Percentiles rank a stretch among this genome's conserved stretches.
These are phyloP conservation scores for Clarireedia paspali DNA, from an alignment of 2,329 filamentous ascomycete genomes.

Conservation along the genomic window DNA sequence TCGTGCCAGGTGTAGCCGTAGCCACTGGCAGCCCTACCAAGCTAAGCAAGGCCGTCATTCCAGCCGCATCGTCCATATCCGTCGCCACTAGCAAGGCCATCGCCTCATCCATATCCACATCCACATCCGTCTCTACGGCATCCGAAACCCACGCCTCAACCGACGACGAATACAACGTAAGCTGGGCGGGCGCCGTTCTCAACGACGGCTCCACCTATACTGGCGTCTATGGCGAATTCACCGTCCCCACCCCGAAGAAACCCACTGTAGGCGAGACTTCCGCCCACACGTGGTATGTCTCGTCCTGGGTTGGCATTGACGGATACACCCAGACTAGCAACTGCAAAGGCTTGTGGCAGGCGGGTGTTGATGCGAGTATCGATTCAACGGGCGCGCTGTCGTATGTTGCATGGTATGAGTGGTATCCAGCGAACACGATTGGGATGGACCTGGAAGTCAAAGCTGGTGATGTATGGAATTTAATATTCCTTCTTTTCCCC, in stretches of 20 bases:
- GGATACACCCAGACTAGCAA: background rate
- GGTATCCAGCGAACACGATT: slow-evolving; percentile 48
- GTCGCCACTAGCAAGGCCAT: no score
- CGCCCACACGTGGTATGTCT: background rate
- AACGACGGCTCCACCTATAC: slow-evolving; percentile 28
- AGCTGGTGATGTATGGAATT: slow-evolving; percentile 32
- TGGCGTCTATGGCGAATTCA: slow-evolving; percentile 30
- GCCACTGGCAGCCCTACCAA: no score
- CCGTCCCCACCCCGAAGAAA: slow-evolving; percentile 27
- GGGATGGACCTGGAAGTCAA: slow-evolving; percentile 39
- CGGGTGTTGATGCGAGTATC: background rate
- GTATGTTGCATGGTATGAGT: slow-evolving; percentile 53
- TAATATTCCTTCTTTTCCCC: background rate
- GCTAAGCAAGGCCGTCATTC: no score
- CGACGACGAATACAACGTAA: slow-evolving; percentile 23
- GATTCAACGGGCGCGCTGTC: background rate
- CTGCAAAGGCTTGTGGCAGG: background rate
- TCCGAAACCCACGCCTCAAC: slow-evolving; percentile 1
- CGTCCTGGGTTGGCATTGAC: slow-evolving; percentile 5
- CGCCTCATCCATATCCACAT: background rate
- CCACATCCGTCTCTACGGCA: no score
- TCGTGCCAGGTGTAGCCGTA: no score
- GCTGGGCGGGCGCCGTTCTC: slow-evolving; percentile 34
- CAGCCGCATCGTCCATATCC: no score
- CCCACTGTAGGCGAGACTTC: background rate